Percentiles rank a stretch among this genome's conserved stretches.
These are phyloP conservation scores for Nemania sp. DNA, from an alignment of 2,329 filamentous ascomycete species.

Conservation along the genomic window DNA sequence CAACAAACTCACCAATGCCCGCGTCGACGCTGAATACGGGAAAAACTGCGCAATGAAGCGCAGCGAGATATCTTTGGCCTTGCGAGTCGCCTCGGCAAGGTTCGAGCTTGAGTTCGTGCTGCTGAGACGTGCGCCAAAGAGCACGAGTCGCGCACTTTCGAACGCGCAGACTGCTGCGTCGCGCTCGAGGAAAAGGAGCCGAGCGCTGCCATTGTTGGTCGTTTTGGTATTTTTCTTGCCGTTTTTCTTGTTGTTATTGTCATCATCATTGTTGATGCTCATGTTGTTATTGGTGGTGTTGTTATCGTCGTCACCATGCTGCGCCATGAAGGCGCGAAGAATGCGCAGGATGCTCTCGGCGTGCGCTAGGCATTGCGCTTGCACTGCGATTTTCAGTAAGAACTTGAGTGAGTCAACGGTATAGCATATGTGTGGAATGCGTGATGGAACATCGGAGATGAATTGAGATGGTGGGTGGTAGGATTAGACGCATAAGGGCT, in stretches of 20 bases:
- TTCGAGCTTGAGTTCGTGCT: constrained; percentile 29
- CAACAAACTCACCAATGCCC: constrained; percentile 30
- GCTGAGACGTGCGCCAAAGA: constrained; percentile 38
- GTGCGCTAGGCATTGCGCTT: constrained; percentile 43
- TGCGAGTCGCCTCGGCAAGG: constrained; percentile 31
- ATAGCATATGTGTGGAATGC: no score
- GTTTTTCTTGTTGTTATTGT: constrained; percentile 11
- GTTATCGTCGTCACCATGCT: constrained; percentile 17
- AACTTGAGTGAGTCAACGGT: no score
- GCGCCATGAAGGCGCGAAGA: constrained; percentile 35
- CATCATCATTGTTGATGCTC: constrained; percentile 20
- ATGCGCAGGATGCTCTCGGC: constrained; percentile 45
- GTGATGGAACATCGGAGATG: no score
- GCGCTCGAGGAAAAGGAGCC: constrained; percentile 41
- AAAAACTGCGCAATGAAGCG: constrained; percentile 35
- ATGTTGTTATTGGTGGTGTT: background rate
- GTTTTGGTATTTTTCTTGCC: constrained; percentile 4
- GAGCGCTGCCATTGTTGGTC: background rate
- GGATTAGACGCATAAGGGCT: background rate
- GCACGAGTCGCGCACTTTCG: constrained; percentile 44
- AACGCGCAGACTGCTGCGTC: constrained; percentile 49
- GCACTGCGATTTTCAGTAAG: constrained; percentile 25
- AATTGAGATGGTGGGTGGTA: no score
- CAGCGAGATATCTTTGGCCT: constrained; percentile 35
- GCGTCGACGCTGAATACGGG: constrained; percentile 36